A percentile compares a stretch with the other conserved stretches of the same genome.
Conservation (phyloP, 1,284 basidiomycete species). For the Entoloma clypeatum region DNA sequence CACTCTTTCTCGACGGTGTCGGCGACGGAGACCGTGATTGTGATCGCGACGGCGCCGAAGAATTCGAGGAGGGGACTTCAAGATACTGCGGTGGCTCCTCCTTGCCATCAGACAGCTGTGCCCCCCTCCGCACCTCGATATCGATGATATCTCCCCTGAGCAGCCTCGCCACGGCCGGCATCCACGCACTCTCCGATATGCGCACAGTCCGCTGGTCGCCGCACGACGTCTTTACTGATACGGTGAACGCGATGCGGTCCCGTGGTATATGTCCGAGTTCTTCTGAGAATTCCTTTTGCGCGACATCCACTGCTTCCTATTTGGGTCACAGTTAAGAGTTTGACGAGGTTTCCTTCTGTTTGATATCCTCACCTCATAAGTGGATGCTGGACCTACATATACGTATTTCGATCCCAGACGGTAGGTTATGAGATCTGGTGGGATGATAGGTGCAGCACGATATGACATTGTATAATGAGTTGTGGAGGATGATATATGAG, state of each 20-base stretch:
- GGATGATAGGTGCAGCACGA: slow-evolving; percentile 19
- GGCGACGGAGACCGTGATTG: slow-evolving; percentile 20
- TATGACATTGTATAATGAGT: slow-evolving; percentile 18
- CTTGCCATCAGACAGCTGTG: slow-evolving; percentile 18
- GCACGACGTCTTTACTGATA: slow-evolving; percentile 33
- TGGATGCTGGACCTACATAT: slow-evolving; percentile 47
- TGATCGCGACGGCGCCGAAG: slow-evolving; percentile 19
- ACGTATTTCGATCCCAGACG: slow-evolving; percentile 42
- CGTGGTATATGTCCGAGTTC: slow-evolving; percentile 39
- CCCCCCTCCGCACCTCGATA: slow-evolving; percentile 33
- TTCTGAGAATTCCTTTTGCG: slow-evolving; percentile 43
- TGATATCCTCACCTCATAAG: slow-evolving; percentile 44
- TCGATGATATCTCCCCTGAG: slow-evolving; percentile 54
- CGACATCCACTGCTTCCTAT: slow-evolving; percentile 54
- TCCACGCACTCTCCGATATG: slow-evolving; percentile 58
- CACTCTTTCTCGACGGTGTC: slow-evolving; percentile 11
- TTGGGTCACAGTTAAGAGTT: neutral
- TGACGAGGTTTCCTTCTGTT: neutral
- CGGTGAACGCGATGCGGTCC: slow-evolving; percentile 44
- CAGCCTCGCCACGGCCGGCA: slow-evolving; percentile 39
- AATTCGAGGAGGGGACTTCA: slow-evolving; percentile 28
- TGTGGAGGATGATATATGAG: neutral
- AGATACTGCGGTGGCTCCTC: slow-evolving; percentile 32
- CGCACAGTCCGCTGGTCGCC: slow-evolving; percentile 36
- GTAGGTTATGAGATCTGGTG: slow-evolving; percentile 50